Evolutionary conservation across 768 basidiomycete species (phyloP), one percentile per base, ranked within the genome.

Genomic region (Lentinus tigrinus): DNA sequence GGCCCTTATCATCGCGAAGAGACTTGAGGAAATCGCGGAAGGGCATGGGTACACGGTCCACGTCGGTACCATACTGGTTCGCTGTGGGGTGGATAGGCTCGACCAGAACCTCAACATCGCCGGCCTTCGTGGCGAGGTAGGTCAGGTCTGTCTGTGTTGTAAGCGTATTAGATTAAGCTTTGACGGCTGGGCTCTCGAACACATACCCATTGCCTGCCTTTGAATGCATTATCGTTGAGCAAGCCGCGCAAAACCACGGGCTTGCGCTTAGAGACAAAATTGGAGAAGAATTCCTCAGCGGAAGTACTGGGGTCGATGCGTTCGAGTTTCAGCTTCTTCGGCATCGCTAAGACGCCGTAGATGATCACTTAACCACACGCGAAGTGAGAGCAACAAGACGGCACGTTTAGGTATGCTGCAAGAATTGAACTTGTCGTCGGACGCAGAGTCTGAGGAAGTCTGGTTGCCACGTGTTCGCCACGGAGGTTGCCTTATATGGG

Each of bases 1-100:
- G 62, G 1, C 65, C 68, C 2, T 63, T 56, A 3, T 65, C 58
- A 6, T n/a, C 48, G 16, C 58, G 27, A 39, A 70, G 52, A 2
- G 62, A 61, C 11, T 31, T 16, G 4, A 69, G 49, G 44, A 70
- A 70, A 3, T 69, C 67, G 16, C 57, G 39, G 61, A 72, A 70
- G 10, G 54, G 47, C 63, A 67, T 64, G 5, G 61, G 31, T 3
- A 69, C 38, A 11, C 70, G 60, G 50, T 69, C 61, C 21, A 67
- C 63, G 54, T 68, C 68, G 19, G 70, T 69, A 5, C 70, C 70
- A 42, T 64, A 71, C 31, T 71, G 70, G n/a, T 61, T 61, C 2
- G 61, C 44, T 3, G 49, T 47, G 5, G 65, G 67, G 38, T 71
- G 68, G 40, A 69, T 62, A 47, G 70, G 70, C 43, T 71, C 68